Evolutionary conservation across 306 rosid species (phyloP), one percentile per base, ranked within the genome.

Genomic region (Adenanthera pavonina): DNA sequence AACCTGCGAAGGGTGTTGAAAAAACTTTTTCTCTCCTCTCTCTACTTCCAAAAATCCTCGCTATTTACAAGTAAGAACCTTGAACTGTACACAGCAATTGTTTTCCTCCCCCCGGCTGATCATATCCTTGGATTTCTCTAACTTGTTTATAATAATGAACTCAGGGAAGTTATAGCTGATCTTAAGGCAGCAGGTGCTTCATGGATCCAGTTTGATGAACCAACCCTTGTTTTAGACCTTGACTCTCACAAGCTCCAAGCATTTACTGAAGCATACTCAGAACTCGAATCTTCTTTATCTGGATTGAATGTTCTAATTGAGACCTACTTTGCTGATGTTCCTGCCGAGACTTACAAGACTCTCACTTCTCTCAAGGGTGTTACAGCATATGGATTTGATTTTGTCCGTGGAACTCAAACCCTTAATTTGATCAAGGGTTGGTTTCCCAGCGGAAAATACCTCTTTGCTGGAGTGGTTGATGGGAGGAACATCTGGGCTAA

Each of bases 401-500:
- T 94, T 15, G 86, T 94, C 78, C 95, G 98, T 72, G 98, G 98
- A 80, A 30, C 86, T 41, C 80, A 88, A 81, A 89, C 97, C 77
- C 84, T 94, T 69, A 90, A 83, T 48, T 84, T 94, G 89, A 85
- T 94, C 70, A 90, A 90, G 89, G 72, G 86, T 38, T 89, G 82
- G 30, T 94, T 94, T 74, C 98, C 98, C 36, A 85, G 82, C 71
- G 98, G 92, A 72, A 94, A 90, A 72, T 86, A 89, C 88, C 90
- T 93, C 71, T 91, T 93, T 80, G 97, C 97, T 76, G 97, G 97
- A 62, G 85, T 93, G 20, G 97, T 93, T 75, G 97, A 93, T 88
- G 97, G 97, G 82, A 91, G 97, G 82, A 93, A 91, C 89, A 93
- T 93, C 74, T 94, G 98, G 98, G 98, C 98, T 72, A 94, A 90